Evolutionary conservation across 805 yeast genomes (phyloP).

Genomic region (Schizosaccharomyces cryophilus): DNA sequence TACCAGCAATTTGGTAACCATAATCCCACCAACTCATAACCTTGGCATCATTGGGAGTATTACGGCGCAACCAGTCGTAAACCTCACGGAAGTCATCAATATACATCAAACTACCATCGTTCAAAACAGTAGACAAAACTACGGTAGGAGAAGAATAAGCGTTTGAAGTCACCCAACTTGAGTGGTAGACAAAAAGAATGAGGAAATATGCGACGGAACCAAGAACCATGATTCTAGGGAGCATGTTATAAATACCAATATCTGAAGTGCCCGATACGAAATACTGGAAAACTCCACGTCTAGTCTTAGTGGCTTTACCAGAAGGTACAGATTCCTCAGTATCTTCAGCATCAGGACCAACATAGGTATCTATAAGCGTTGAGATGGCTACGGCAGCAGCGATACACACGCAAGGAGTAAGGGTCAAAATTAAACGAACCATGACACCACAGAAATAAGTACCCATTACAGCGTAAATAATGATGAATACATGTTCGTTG

Average conservation of each 20-base stretch:
- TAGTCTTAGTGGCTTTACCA: background rate
- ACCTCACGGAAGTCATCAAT: conserved; percentile 98
- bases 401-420: conserved; percentile 90
- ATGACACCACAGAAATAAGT: conserved; percentile 97
- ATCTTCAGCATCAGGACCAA: conserved; percentile 2
- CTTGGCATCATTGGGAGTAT: conserved; percentile 85
- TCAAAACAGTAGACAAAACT: conserved; percentile 56
- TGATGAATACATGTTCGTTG: conserved; percentile 79
- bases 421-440: conserved; percentile 91
- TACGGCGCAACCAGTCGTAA: conserved; percentile 95
- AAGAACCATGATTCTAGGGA: conserved; percentile 39
- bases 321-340: background rate
- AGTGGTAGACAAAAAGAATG: conserved; percentile 64
- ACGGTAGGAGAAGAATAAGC: conserved; percentile 97
- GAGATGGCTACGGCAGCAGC: conserved; percentile 75
- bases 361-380: conserved; percentile 54
- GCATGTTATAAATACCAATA: conserved; percentile 7
- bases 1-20: conserved; percentile 98
- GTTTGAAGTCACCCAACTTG: conserved; percentile 89
- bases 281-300: background rate
- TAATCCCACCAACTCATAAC: conserved; percentile 99
- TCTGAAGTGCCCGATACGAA: background rate
- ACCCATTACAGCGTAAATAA: conserved; percentile 77
- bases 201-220: conserved; percentile 50
- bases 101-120: conserved; percentile 63